Base-by-base conservation (phyloP, 768 basidiomycete genomes). In the Hortiboletus campestris region DNA sequence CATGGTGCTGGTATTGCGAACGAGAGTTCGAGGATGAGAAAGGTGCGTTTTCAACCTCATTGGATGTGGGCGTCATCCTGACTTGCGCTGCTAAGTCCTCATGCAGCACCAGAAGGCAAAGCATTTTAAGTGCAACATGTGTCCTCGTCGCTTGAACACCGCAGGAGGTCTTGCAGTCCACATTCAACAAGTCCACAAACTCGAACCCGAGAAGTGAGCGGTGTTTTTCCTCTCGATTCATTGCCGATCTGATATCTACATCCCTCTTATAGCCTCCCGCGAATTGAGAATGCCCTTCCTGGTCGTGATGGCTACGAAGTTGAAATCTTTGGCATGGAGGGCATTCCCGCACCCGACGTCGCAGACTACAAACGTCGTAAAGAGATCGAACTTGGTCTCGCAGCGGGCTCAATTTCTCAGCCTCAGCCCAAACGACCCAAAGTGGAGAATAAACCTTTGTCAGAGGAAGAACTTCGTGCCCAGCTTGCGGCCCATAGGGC, bases 91-190 rank as follows among this genome's bases (percentile, higher is more conserved):
- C 7, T 25, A 65, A 94, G 97, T 99, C 62, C 83, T 99, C 59
- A 93, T 98, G 85, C 94, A 97, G 74, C 96, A 99, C 74, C 96
- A 99, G 70, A 98, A 98, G 75, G 96, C 97, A 13, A 99, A 99
- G 73, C 96, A 98, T 70, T 99, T 98, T 81, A 97, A 97, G 72
- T 98, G 97, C 67, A 85, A 87, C 57, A 85, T 96, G 81, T 98
- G 96, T 70, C 96, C 97, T 19, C 80, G 97, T 57, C 84, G 94
- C 61, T 76, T 99, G 58, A 98, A 99, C 68, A 98, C 96, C 3
- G 97, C 97, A 4, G 97, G 97, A 63, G 97, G 97, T 71, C 78
- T 99, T 29, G 95, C 94, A 8, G 97, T 98, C 4, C 97, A 99
- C 69, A 91, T 96, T 50, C 95, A 98, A 69, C 97, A 99, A 70